A percentile compares a stretch with the other conserved stretches of the same genome.
These are phyloP conservation scores for Rhodotorula glutinis DNA, from an alignment of 1,284 basidiomycete species.

Conservation along the genomic window DNA sequence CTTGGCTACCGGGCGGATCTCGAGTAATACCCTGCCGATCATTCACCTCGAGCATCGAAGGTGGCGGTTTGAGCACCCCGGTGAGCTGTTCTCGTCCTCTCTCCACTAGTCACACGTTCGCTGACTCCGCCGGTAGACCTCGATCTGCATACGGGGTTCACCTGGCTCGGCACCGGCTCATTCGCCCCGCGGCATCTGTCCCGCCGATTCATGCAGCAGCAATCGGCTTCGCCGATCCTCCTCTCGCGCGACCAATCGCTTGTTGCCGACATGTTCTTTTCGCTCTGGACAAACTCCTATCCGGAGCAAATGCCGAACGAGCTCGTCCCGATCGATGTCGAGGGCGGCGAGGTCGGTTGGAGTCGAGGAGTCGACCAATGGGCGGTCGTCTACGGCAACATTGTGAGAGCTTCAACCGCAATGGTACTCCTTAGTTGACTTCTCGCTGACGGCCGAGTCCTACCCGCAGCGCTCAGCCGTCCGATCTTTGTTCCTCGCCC, in stretches of 20 bases:
- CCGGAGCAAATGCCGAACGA: constrained; percentile 36
- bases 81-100: constrained; percentile 1
- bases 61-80: constrained; percentile 36
- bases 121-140: constrained; percentile 3
- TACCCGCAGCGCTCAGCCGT: constrained; percentile 28
- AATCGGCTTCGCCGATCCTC: constrained; percentile 17
- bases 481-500: constrained; percentile 28
- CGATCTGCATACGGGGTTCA: constrained; percentile 37
- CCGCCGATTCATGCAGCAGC: constrained; percentile 31
- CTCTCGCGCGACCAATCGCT: constrained; percentile 22
- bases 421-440: no score
- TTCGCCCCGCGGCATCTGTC: constrained; percentile 32
- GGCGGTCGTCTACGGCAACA: constrained; percentile 24
- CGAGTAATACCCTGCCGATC: constrained; percentile 32
- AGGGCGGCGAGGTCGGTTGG: constrained; percentile 33
- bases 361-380: constrained; percentile 29
- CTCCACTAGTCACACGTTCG: background rate
- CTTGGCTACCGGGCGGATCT: constrained; percentile 17
- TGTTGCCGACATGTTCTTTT: constrained; percentile 38
- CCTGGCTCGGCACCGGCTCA: constrained; percentile 34
- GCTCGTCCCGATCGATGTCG: constrained; percentile 34
- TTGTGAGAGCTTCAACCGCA: constrained; percentile 2
- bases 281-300: constrained; percentile 41
- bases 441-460: no score
- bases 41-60: constrained; percentile 33